Evolutionary conservation across 2,329 filamentous ascomycete species (phyloP), one percentile per base, ranked within the genome.

Genomic region (Cercospora zeina): DNA sequence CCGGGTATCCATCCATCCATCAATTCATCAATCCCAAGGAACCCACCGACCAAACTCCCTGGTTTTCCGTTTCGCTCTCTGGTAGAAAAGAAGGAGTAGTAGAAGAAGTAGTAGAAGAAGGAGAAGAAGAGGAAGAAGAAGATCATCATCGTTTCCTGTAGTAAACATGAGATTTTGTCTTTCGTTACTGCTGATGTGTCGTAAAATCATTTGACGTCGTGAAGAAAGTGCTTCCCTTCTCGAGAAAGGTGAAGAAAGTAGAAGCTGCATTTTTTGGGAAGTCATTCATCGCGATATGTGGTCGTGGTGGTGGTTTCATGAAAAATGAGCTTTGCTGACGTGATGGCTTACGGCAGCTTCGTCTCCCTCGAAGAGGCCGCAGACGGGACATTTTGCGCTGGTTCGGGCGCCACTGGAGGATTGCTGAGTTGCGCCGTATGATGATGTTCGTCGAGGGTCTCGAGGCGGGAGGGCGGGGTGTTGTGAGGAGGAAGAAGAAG

Each of bases 271-370:
- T 6, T 3, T 27, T 27, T 27, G 24, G 24, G 24, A 6, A 6
- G 24, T 21, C 10, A 13, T 21, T 45, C 37, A 8, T 19, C 3
- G 4, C 1, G 16, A 10, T 16, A 13, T 49, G 2, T 30, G 21
- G 3, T 14, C 19, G 3, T 49, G 16, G 4, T 27, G 24, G 24
- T 27, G 3, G 4, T 3, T 19, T 69, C 59, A 73, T 33, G 63
- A 54, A 58, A 73, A 73, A 62, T 73, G 72, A 37, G 67, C 63
- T 53, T 67, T 69, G 24, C 60, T 68, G 33, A 74, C 72, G 66
- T 74, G 72, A 69, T 72, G 69, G 53, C 63, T 71, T n/a, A 74
- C 67, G 37, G 72, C 72, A n/a, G 67, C 67, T 58, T 72, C 72
- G 55, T 74, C 72, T n/a, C 72, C 72, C 58, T 72, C 71, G 61